phyloP scores from a whole-genome alignment of 305 asterid species.

The Vinca major region DNA sequence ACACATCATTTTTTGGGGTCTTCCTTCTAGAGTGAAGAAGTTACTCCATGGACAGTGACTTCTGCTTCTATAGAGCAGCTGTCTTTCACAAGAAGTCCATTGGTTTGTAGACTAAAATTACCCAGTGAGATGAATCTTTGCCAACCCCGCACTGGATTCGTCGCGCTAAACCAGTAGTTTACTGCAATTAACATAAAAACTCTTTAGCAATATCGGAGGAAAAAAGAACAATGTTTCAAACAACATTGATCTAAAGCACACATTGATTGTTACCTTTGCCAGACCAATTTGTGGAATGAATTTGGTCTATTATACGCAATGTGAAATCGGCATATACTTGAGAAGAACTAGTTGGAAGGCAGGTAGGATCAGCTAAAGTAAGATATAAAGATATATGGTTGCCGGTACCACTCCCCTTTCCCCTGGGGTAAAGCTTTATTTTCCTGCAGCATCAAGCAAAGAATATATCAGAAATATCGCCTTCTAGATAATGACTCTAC shows the following conservation, averaged over 20 bases:
- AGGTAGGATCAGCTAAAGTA: conserved; percentile 43
- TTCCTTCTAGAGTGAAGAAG: conserved; percentile 18
- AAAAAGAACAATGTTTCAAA: no score
- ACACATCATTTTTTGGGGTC: neutral
- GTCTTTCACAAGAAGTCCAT: conserved; percentile 33
- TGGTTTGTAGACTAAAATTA: conserved; percentile 16
- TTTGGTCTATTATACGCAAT: conserved; percentile 40
- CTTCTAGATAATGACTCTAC: neutral
- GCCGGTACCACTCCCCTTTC: conserved; percentile 47
- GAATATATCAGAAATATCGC: neutral
- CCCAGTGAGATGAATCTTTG: conserved; percentile 42
- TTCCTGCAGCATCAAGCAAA: conserved; percentile 35
- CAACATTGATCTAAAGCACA: no score
- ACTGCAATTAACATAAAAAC: conserved; percentile 28
- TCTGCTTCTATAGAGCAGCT: conserved; percentile 48
- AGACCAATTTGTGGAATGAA: conserved; percentile 24
- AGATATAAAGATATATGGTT: conserved; percentile 39
- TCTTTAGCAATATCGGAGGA: no score
- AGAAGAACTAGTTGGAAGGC: conserved; percentile 25
- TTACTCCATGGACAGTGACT: conserved; percentile 42
- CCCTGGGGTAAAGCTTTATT: conserved; percentile 43
- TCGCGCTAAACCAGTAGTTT: conserved; percentile 47
- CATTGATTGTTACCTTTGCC: conserved; percentile 33
- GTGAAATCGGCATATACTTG: conserved; percentile 45
- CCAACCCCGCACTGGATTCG: conserved; percentile 46